Evolutionary conservation across 2,329 filamentous ascomycete genomes (phyloP), one percentile per base, ranked within the genome.

Genomic region (Pleoardoris graminearum): DNA sequence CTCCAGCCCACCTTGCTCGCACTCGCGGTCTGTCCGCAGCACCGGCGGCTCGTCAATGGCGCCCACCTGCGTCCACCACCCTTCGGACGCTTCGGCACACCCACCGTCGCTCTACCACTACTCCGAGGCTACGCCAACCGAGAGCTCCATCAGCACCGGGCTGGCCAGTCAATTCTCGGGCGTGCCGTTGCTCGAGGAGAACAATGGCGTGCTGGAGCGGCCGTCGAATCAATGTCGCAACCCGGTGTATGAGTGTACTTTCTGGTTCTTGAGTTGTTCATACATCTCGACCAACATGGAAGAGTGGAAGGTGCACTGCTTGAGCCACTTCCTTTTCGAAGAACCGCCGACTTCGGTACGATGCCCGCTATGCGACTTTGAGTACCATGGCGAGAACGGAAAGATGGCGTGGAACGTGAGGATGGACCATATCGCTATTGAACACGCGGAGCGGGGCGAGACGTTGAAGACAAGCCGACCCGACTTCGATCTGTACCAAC

Each of bases 31-130:
- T 11, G 27, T 51, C 36, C 49, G 48, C 41, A 61, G 58, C 59
- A 42, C 25, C 51, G 14, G 21, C 51, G 14, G 21, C 25, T 68
- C 63, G 45, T 71, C 69, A 51, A 72, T 72, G 68, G 66, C 69
- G 43, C 68, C 61, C 27, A 54, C 66, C 14, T 59, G 62, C 46
- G 54, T 71, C 16, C 66, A 71, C 53, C 65, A 69, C 50, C 12
- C 33, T 17, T 51, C 54, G 25, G 60, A 46, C 46, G 55, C 59
- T 14, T 65, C 62, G 11, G 53, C 50, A 17, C 56, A 58, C 45
- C 47, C 62, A 46, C 62, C 62, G 12, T 66, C 62, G 7, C 61
- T 66, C 27, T 58, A 57, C 56, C 35, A 62, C 54, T 59, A 50
- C 44, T 64, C 62, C 37, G 58, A 63, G 21, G 59, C 56, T 5